Evolutionary conservation across 306 rosid genomes (phyloP), one percentile per base, ranked within the genome.

Genomic region (Malus orientalis): DNA sequence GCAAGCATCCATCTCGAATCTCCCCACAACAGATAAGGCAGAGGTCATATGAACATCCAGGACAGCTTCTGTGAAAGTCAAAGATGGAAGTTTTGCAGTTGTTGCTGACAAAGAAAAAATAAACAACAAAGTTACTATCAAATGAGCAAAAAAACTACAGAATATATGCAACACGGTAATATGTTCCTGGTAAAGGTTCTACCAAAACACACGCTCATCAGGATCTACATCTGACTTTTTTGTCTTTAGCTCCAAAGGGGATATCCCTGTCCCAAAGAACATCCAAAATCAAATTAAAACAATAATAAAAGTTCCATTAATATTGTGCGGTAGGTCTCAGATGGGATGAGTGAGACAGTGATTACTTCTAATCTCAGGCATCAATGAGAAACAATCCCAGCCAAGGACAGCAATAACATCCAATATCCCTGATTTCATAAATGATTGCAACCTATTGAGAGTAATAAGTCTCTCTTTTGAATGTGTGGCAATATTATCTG

Each of bases 51-150:
- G 87, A 70, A 77, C 98, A 95, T 40, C n/a, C 49, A 58, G 79
- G 72, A 70, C 98, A 95, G 79, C 86, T 95, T 86, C 97, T 79
- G 70, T 92, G 95, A 78, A 78, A 87, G 87, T 92, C 92, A 81
- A 86, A 87, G 80, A 94, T 92, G 6, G 98, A 94, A 1, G 97
- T 92, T 70, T 60, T 90, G 88, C 98, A 95, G 68, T 88, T 84
- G 86, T 90, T 81, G 64, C 98, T 91, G 87, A 83, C 74, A 83
- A 80, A 75, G 49, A 59, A 60, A 66, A 44, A 60, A 59, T 25
- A 5, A 11, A 63, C 47, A 11, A 57, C 40, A 58, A 40, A 80
- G 9, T 75, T 11, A 38, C 70, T 27, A 60, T 55, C 16, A 51
- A 38, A 40, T 20, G 29, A 22, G 23, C 23, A 25, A 8, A 67